These are phyloP conservation scores for Lachnellula arida DNA, from an alignment of 2,329 filamentous ascomycete genomes.

Conservation along the genomic window DNA sequence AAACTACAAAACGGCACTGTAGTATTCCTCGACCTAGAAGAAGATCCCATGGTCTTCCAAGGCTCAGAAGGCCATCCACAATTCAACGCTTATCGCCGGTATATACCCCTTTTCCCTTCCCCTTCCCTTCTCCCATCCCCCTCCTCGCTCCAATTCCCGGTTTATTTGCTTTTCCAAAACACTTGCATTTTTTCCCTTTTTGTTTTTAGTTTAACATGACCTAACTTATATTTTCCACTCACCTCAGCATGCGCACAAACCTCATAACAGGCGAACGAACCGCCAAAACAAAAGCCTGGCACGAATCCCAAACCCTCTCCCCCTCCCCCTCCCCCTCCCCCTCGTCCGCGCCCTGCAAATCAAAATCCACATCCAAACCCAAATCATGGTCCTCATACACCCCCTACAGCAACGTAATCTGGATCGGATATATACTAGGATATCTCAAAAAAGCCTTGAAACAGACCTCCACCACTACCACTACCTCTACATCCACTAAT, in stretches of 20 bases:
- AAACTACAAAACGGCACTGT: constrained; percentile 38
- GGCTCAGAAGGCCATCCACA: constrained; percentile 52
- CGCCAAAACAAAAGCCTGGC: constrained; percentile 12
- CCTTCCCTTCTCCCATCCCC: constrained; percentile 27
- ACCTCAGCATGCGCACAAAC: constrained; percentile 31
- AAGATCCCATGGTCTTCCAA: constrained; percentile 55
- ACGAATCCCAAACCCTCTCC: constrained; percentile 1
- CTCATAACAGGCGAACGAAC: constrained; percentile 16
- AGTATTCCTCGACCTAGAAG: constrained; percentile 55
- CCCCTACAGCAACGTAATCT: constrained; percentile 62
- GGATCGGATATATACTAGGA: constrained; percentile 58
- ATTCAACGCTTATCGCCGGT: constrained; percentile 56
- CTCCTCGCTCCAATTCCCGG: too few species aligned
- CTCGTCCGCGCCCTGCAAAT: constrained; percentile 2
- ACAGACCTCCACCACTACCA: background rate
- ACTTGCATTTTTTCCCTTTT: too few species aligned
- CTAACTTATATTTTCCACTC: constrained; percentile 47
- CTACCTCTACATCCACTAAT: too few species aligned
- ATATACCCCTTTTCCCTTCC: constrained; percentile 49
- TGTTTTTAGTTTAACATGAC: too few species aligned
- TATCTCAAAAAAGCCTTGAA: constrained; percentile 38
- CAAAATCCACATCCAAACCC: too few species aligned
- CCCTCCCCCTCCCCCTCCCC: too few species aligned
- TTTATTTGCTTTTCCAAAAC: too few species aligned
- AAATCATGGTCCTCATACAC: constrained; percentile 50